Conservation (phyloP, 129 eudicot species). For the Ambrosia artemisiifolia region DNA sequence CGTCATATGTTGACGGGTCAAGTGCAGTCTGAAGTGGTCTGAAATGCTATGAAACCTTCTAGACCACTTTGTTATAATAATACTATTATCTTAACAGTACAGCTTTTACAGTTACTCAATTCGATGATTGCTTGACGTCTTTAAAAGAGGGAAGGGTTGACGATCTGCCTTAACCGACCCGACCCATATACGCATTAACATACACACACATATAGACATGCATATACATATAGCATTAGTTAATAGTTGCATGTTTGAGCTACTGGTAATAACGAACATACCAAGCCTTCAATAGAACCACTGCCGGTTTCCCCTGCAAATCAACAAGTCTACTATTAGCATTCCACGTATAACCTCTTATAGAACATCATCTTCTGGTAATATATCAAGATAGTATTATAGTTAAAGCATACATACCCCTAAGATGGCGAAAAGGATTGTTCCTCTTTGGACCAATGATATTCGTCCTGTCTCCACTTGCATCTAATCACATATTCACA, state of each 20-base stretch:
- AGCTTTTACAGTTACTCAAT: neutral
- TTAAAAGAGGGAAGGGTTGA: neutral
- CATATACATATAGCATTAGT: neutral
- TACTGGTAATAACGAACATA: conserved; percentile 20
- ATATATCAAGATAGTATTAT: neutral
- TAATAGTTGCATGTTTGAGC: neutral
- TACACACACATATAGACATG: no score
- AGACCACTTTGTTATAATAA: neutral
- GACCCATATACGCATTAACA: neutral
- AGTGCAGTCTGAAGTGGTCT: neutral
- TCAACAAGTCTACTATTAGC: neutral
- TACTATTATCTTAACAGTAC: no score
- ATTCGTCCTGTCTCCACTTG: conserved; percentile 41
- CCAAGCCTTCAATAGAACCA: conserved; percentile 68
- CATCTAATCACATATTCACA: conserved; percentile 30
- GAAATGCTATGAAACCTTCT: neutral
- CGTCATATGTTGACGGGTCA: neutral
- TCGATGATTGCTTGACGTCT: neutral
- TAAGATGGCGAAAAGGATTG: conserved; percentile 46
- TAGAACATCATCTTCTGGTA: neutral
- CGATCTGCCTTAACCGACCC: neutral
- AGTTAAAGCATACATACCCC: conserved; percentile 41
- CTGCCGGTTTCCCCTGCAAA: conserved; percentile 61
- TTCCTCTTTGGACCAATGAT: conserved; percentile 28
- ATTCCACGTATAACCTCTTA: neutral